Evolutionary conservation across 2,329 filamentous ascomycete species (phyloP).

Genomic region (Lizonia empirigonia): DNA sequence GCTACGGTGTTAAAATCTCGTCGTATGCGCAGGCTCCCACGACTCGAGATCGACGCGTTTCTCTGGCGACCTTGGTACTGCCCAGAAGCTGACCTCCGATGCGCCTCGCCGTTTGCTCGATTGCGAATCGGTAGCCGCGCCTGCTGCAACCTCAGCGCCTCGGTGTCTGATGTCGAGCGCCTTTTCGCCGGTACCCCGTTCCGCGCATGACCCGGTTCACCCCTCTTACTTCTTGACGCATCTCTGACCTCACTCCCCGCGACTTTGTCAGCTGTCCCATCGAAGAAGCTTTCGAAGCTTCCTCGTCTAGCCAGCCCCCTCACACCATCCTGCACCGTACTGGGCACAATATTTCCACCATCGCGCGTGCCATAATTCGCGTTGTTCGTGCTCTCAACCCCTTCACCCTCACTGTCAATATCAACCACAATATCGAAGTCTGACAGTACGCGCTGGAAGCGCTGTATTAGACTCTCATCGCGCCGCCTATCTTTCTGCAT

Average conservation of each 20-base stretch:
- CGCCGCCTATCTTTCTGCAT: constrained; percentile 53
- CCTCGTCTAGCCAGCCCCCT: constrained; percentile 50
- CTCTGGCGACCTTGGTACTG: constrained; percentile 28
- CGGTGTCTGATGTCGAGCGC: constrained; percentile 36
- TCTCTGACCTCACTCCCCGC: constrained; percentile 46
- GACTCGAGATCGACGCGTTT: constrained; percentile 44
- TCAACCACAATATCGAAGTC: constrained; percentile 68
- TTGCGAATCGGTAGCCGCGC: constrained; percentile 35
- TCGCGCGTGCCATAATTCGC: constrained; percentile 32
- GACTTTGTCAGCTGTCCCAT: constrained; percentile 60
- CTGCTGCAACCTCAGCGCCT: constrained; percentile 29
- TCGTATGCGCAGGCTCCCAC: constrained; percentile 43
- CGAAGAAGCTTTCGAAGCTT: constrained; percentile 66
- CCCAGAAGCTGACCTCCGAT: constrained; percentile 27
- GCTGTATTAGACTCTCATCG: constrained; percentile 62
- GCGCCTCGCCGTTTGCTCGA: constrained; percentile 28
- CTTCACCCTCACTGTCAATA: constrained; percentile 56
- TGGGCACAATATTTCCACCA: constrained; percentile 24
- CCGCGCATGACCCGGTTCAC: constrained; percentile 17
- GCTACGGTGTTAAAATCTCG: constrained; percentile 23
- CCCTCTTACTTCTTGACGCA: constrained; percentile 25
- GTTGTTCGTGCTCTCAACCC: constrained; percentile 42
- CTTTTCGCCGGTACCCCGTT: constrained; percentile 17
- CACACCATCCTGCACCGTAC: constrained; percentile 16
- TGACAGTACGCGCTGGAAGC: constrained; percentile 70